These are phyloP conservation scores for Backusella macrospora DNA, from an alignment of 192 early-diverging fungal genomes.

Conservation along the genomic window DNA sequence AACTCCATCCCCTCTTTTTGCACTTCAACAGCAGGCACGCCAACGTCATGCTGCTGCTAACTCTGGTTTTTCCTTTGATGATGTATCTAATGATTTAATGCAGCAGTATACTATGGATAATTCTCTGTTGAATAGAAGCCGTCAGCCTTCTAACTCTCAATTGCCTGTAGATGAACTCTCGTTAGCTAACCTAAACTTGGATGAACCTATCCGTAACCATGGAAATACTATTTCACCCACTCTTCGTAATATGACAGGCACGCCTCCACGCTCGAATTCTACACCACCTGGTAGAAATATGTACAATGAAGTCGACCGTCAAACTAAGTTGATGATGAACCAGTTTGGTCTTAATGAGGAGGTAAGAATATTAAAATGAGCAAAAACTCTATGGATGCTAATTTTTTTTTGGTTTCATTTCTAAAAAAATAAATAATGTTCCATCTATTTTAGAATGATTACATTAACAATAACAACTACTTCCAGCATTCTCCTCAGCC, in stretches of 20 bases:
- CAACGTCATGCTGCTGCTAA: conserved; percentile 29
- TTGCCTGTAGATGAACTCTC: neutral
- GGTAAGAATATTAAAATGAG: conserved; percentile 4
- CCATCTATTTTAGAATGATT: neutral
- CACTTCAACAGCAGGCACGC: conserved; percentile 49
- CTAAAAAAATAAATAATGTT: no score
- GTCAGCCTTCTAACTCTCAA: conserved; percentile 14
- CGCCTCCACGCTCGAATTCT: conserved; percentile 37
- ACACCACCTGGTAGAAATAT: conserved; percentile 30
- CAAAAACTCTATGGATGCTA: neutral
- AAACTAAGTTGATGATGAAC: conserved; percentile 25
- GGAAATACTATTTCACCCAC: conserved; percentile 15
- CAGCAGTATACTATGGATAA: conserved; percentile 20
- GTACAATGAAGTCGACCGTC: conserved; percentile 21
- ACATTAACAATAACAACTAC: conserved; percentile 10
- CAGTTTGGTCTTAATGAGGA: conserved; percentile 36
- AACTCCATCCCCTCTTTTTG: conserved; percentile 56
- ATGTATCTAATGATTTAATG: conserved; percentile 19
- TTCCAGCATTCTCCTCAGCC: conserved; percentile 16
- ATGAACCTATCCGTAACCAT: neutral
- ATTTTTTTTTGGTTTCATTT: neutral
- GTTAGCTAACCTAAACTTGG: neutral
- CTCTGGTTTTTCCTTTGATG: conserved; percentile 19
- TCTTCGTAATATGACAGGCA: conserved; percentile 22
- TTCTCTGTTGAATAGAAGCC: neutral